phyloP scores from a whole-genome alignment of 441 rosid genomes.

The Pelargonium australe region DNA sequence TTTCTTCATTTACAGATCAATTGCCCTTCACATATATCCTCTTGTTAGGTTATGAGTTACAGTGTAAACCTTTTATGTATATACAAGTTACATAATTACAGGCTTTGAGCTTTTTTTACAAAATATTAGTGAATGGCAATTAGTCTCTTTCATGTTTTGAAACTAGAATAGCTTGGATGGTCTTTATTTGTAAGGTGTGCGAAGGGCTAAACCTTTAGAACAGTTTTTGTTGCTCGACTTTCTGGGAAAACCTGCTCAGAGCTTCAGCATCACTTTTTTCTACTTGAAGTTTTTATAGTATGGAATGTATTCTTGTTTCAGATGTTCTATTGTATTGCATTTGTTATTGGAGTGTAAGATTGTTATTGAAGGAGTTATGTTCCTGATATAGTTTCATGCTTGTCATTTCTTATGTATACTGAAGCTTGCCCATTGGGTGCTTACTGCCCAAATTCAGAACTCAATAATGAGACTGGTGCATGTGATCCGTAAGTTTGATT shows the following conservation, averaged over 20 bases:
- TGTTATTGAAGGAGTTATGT: neutral
- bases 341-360: neutral
- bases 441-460: slow-evolving; percentile 55
- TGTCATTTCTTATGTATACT: neutral
- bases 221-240: slow-evolving; percentile 5
- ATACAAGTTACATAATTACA: neutral
- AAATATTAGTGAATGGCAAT: neutral
- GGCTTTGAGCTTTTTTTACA: neutral
- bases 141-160: neutral
- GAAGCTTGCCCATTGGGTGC: slow-evolving; percentile 67
- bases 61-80: neutral
- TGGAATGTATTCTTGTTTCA: neutral
- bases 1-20: neutral
- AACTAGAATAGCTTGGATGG: slow-evolving; percentile 3
- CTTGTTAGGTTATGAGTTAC: neutral
- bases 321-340: neutral
- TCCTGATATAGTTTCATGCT: neutral
- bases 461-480: slow-evolving; percentile 45
- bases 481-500: slow-evolving; percentile 61
- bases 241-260: slow-evolving; percentile 7
- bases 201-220: neutral
- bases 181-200: neutral
- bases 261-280: slow-evolving; percentile 4
- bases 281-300: neutral
- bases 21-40: neutral